Percentiles rank a stretch among this genome's conserved stretches.
Evolutionary conservation across 306 rosid species (phyloP).

Genomic region (Mimosa pudica): DNA sequence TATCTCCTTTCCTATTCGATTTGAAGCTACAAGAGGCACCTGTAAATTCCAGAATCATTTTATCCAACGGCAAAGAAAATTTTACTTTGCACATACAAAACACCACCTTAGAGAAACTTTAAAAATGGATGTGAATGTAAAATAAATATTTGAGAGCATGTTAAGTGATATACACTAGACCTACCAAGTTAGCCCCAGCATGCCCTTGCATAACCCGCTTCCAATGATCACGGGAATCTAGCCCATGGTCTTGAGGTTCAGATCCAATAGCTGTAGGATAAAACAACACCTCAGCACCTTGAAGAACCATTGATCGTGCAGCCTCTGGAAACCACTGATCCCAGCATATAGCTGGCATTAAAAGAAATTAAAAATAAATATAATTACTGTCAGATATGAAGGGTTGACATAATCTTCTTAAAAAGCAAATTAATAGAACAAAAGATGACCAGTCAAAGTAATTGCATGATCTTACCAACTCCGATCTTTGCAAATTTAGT

Average conservation of each 20-base stretch:
- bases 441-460: conserved; percentile 12
- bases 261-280: conserved; percentile 98
- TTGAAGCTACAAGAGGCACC: conserved; percentile 96
- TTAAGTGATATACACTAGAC: conserved; percentile 28
- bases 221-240: conserved; percentile 94
- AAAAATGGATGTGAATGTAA: conserved; percentile 8
- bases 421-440: conserved; percentile 2
- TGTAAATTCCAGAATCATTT: conserved; percentile 46
- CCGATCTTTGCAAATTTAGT: conserved; percentile 88
- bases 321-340: conserved; percentile 99
- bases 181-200: conserved; percentile 93
- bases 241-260: conserved; percentile 84
- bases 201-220: conserved; percentile 97
- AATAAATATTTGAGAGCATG: not conserved
- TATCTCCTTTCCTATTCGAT: conserved; percentile 84
- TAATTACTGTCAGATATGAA: not conserved
- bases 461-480: conserved; percentile 64
- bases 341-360: conserved; percentile 88
- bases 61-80: not conserved
- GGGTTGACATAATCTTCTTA: conserved; percentile 7
- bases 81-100: not conserved
- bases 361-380: conserved; percentile 17
- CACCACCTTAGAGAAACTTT: not conserved
- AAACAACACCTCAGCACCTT: conserved; percentile 95
- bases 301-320: conserved; percentile 93